Evolutionary conservation across 2,329 filamentous ascomycete genomes (phyloP).

Genomic region (Aaosphaeria pasadenensis): DNA sequence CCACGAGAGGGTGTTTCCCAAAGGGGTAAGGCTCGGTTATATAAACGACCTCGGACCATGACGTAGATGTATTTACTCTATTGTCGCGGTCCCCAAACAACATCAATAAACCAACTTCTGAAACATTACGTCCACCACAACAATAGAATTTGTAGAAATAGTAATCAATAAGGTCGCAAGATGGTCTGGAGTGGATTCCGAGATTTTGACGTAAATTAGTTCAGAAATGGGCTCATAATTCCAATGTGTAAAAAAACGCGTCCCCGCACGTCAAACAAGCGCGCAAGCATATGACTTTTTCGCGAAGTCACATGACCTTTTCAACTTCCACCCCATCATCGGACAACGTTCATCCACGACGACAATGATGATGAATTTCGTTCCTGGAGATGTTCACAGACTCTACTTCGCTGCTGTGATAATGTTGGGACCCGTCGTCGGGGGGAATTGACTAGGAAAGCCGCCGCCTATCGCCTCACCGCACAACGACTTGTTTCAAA

Average conservation of each 20-base stretch:
- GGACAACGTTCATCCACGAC: background rate
- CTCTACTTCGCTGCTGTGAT: too few relatives aligned
- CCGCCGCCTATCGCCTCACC: slow-evolving; percentile 12
- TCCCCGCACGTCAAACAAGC: background rate
- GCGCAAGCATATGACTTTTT: background rate
- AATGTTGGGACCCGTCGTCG: slow-evolving; percentile 2
- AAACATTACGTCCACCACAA: too few relatives aligned
- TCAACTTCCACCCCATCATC: background rate
- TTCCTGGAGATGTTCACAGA: too few relatives aligned
- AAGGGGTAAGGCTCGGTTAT: too few relatives aligned
- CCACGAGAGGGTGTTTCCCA: too few relatives aligned
- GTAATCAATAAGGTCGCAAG: too few relatives aligned
- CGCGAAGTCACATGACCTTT: background rate
- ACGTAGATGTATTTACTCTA: too few relatives aligned
- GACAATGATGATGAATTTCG: background rate
- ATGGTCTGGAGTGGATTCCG: background rate
- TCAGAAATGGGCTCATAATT: too few relatives aligned
- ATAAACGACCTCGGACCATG: too few relatives aligned
- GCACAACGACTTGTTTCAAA: slow-evolving; percentile 13
- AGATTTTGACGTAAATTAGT: background rate
- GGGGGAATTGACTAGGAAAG: slow-evolving; percentile 6
- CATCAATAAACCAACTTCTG: too few relatives aligned
- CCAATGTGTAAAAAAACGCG: background rate
- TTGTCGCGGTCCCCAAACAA: too few relatives aligned
- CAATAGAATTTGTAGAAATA: too few relatives aligned